Base-by-base conservation (phyloP, 2,329 filamentous ascomycete genomes). In the Talaromyces sp. region DNA sequence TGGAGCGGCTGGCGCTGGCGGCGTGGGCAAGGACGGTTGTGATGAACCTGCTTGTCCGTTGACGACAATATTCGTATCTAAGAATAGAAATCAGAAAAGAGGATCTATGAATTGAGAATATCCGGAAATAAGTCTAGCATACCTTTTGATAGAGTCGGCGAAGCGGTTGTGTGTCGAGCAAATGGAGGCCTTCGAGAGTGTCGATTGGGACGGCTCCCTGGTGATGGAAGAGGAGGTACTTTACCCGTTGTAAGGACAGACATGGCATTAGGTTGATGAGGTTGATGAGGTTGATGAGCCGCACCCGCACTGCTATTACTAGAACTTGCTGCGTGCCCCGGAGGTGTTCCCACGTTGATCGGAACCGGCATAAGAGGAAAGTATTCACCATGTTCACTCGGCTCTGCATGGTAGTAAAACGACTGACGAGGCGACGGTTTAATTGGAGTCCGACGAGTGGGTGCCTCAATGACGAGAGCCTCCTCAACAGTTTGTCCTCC, bases 391-490 rank as follows among this genome's bases (percentile, higher is more conserved):
- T 79, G 81, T 70, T 93, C 89, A 3, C 82, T 78, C 9, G 88
- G 88, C 28, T 91, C 87, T 60, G 78, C 77, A 46, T 79, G 75
- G 39, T 78, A 72, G 41, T 81, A 74, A 64, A 77, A 79, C 2
- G 67, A 61, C 57, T 73, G 72, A 59, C 86, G 81, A 2, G 92
- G 92, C 9, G 91, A 96, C 10, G 89, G 86, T 64, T 87, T 88
- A 3, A 60, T 48, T 1, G 92, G 91, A 0, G 90, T 92, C 60
- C 88, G 83, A 56, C 86, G 84, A 36, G 80, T 77, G 15, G 91
- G 90, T 19, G 95, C 85, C 66, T 97, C 92, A 68, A 99, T 96
- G 63, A 97, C 70, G 61, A 99, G 81, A 7, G 94, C 94, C 69
- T 99, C 94, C 56, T 92, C 88, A 46, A 96, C 87, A 0, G 80